Conservation (phyloP, 768 basidiomycete genomes). For the Lyophyllum shimeji region DNA sequence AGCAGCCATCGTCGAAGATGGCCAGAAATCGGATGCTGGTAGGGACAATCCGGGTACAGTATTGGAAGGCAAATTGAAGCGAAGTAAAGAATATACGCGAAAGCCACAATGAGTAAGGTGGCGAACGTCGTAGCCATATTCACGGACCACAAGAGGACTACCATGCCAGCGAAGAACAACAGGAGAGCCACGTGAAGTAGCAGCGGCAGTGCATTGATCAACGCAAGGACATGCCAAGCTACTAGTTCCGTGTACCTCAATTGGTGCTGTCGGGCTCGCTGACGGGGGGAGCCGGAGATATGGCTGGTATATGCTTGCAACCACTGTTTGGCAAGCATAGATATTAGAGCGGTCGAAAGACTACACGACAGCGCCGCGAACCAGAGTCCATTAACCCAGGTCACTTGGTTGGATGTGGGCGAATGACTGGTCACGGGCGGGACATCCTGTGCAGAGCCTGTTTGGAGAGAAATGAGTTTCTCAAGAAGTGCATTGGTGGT, state of each 20-base stretch:
- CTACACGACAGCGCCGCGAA: constrained; percentile 42
- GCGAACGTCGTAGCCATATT: constrained; percentile 31
- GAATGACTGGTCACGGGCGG: not conserved
- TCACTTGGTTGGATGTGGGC: constrained; percentile 24
- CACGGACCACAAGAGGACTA: constrained; percentile 40
- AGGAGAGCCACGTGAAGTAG: constrained; percentile 40
- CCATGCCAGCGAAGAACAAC: constrained; percentile 40
- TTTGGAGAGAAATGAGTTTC: constrained; percentile 28
- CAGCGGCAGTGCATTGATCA: constrained; percentile 39
- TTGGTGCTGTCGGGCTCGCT: constrained; percentile 38
- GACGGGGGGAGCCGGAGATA: constrained; percentile 35
- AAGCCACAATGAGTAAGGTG: constrained; percentile 32
- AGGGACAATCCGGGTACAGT: constrained; percentile 40
- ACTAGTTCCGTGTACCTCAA: constrained; percentile 32
- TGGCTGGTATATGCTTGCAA: constrained; percentile 32
- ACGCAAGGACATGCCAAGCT: constrained; percentile 37
- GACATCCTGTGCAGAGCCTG: constrained; percentile 15
- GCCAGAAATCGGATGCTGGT: constrained; percentile 39
- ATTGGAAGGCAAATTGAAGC: constrained; percentile 38
- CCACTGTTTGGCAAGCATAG: constrained; percentile 51
- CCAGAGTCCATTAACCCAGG: constrained; percentile 47
- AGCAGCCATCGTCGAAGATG: constrained; percentile 24
- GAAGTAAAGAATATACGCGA: constrained; percentile 36
- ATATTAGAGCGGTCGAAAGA: constrained; percentile 40
- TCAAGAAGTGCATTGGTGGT: constrained; percentile 34